These are phyloP conservation scores for Kwoniella mangroviensis DNA, from an alignment of 768 basidiomycete species.

Conservation along the genomic window DNA sequence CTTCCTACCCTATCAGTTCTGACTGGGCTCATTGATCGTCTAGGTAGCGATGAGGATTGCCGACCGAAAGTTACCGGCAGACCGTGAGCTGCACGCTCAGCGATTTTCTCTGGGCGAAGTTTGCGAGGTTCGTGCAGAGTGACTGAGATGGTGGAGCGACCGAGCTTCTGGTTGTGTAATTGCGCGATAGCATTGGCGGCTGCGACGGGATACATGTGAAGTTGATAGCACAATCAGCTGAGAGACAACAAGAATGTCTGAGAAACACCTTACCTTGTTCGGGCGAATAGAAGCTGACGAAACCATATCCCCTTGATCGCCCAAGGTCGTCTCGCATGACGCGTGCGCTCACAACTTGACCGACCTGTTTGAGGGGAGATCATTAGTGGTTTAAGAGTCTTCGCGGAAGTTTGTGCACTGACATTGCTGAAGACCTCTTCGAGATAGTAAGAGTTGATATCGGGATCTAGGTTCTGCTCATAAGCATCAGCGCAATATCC, in stretches of 20 bases:
- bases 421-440: conserved; percentile 38
- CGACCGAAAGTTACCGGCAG: conserved; percentile 18
- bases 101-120: conserved; percentile 46
- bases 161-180: conserved; percentile 37
- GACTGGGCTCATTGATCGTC: conserved; percentile 28
- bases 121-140: conserved; percentile 47
- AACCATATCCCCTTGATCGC: conserved; percentile 92
- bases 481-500: too few species aligned
- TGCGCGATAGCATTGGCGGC: conserved; percentile 37
- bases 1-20: background rate
- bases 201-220: background rate
- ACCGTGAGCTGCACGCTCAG: conserved; percentile 21
- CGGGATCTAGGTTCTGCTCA: conserved; percentile 43
- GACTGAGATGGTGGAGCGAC: conserved; percentile 34
- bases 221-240: too few species aligned
- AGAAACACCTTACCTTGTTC: conserved; percentile 40
- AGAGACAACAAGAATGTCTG: background rate
- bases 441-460: conserved; percentile 46
- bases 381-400: too few species aligned
- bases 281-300: conserved; percentile 73
- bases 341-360: conserved; percentile 43
- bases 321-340: conserved; percentile 96
- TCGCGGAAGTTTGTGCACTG: too few species aligned
- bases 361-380: conserved; percentile 28
- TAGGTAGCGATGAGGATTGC: background rate